Evolutionary conservation across 1,284 basidiomycete genomes (phyloP), one percentile per base, ranked within the genome.

Genomic region (Marasmius fiardii): DNA sequence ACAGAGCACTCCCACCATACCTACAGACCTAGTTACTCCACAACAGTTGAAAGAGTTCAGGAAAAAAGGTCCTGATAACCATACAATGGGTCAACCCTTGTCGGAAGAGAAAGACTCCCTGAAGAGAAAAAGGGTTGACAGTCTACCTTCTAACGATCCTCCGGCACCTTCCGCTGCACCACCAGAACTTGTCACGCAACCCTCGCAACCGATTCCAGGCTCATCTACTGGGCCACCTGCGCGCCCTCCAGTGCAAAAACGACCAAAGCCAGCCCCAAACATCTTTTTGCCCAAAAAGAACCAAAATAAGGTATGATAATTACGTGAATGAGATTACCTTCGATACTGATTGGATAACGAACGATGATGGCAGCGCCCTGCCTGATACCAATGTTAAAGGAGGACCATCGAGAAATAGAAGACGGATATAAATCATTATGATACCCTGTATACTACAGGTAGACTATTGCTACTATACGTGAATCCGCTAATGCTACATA

Each of bases 211-310:
- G 6, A 26, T 31, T 34, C n/a, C 2, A 26, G 16, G 11, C 4
- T 24, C 31, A 28, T 14, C 11, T 3, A 11, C 50, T 23, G 28
- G 20, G 24, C 50, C 49, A 23, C 53, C 23, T 20, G 23, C 26
- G 20, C 52, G 28, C 50, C 52, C 26, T 12, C 39, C 5, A 57
- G 7, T 64, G 1, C 51, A 39, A 5, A 79, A 77, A 61, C 73
- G 70, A 8, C 67, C 68, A 43, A 80, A 76, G 60, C 78, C 75
- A 58, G 67, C 70, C 61, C 68, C 71, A 12, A 74, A 63, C 21
- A 74, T 83, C 56, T 84, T 84, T 62, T 82, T 84, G 34, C 77
- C 77, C 0, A 79, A 74, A 64, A 74, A 72, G 43, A 74, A 70
- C 41, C 73, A 73, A 61, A 65, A 49, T 43, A 53, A 16, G 21